These are phyloP conservation scores for Cucurbita argyrosperma DNA, from an alignment of 306 rosid genomes.

Conservation along the genomic window DNA sequence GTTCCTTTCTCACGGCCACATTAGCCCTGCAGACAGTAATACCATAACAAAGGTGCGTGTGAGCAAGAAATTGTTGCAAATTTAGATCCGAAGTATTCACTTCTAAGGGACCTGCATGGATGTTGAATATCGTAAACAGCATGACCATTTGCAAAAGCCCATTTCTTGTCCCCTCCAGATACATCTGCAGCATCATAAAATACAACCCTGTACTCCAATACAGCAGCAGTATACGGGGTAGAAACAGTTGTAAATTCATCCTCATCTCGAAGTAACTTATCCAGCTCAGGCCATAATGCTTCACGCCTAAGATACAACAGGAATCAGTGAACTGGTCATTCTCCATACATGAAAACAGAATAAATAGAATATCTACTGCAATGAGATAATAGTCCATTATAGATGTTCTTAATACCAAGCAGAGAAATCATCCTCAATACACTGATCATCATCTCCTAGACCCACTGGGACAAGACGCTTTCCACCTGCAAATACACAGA, in stretches of 20 bases:
- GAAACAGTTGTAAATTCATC: slow-evolving; percentile 38
- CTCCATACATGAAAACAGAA: neutral
- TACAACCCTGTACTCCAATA: slow-evolving; percentile 43
- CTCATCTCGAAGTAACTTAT: slow-evolving; percentile 61
- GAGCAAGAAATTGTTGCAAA: neutral
- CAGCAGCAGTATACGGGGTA: slow-evolving; percentile 56
- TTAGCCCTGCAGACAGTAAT: slow-evolving; percentile 52
- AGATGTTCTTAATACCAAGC: slow-evolving; percentile 61
- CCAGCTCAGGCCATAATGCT: slow-evolving; percentile 78
- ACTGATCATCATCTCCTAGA: slow-evolving; percentile 97
- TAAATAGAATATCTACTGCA: slow-evolving; percentile 1
- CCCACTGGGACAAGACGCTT: slow-evolving; percentile 76
- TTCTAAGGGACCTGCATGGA: slow-evolving; percentile 62
- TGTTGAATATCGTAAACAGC: slow-evolving; percentile 64
- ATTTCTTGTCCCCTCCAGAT: slow-evolving; percentile 27
- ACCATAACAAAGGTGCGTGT: slow-evolving; percentile 9
- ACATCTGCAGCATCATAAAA: slow-evolving; percentile 33
- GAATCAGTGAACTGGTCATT: neutral
- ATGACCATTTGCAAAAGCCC: slow-evolving; percentile 44
- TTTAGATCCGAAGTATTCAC: neutral
- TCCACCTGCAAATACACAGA: slow-evolving; percentile 46
- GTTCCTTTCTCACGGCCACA: slow-evolving; percentile 88
- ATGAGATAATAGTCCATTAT: neutral
- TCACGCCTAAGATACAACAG: slow-evolving; percentile 57
- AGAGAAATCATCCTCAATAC: slow-evolving; percentile 91